A percentile compares a stretch with the other conserved stretches of the same genome.
Evolutionary conservation across 2,329 filamentous ascomycete genomes (phyloP).

Genomic region (Xylaria sp.): DNA sequence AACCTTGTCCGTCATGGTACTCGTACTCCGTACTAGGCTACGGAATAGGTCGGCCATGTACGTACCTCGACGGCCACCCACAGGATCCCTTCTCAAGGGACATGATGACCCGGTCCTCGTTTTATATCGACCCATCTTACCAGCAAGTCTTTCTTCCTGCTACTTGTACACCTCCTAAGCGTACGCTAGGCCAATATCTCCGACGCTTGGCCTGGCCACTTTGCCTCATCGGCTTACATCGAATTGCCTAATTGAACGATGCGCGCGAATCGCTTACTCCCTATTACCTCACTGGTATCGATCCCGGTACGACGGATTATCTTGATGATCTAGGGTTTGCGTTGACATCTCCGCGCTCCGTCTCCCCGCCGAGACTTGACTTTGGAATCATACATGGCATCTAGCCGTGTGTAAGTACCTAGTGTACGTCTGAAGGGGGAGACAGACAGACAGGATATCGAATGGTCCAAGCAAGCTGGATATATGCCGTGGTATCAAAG

Average conservation of each 20-base stretch:
- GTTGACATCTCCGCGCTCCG: background rate
- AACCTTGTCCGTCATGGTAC: background rate
- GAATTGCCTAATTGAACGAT: constrained; percentile 20
- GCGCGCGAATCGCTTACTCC: constrained; percentile 30
- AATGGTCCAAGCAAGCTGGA: background rate
- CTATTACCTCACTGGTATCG: constrained; percentile 5
- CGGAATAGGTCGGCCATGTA: too few species aligned
- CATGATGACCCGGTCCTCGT: constrained; percentile 21
- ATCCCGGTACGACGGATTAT: background rate
- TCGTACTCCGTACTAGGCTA: background rate
- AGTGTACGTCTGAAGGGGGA: too few species aligned
- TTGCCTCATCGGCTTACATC: constrained; percentile 24
- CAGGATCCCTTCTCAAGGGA: background rate
- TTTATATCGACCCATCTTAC: constrained; percentile 18
- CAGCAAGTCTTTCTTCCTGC: constrained; percentile 12
- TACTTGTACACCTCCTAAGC: constrained; percentile 6
- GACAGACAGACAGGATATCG: too few species aligned
- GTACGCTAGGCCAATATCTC: constrained; percentile 16
- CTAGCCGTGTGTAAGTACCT: too few species aligned
- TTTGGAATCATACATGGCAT: too few species aligned
- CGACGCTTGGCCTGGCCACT: constrained; percentile 27
- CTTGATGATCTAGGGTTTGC: background rate
- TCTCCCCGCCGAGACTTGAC: background rate
- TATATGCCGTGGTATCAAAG: background rate
- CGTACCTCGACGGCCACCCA: background rate